A percentile compares a stretch with the other conserved stretches of the same genome.
Conservation (phyloP, 2,329 filamentous ascomycete genomes). For the Cladobotryum protrusum region DNA sequence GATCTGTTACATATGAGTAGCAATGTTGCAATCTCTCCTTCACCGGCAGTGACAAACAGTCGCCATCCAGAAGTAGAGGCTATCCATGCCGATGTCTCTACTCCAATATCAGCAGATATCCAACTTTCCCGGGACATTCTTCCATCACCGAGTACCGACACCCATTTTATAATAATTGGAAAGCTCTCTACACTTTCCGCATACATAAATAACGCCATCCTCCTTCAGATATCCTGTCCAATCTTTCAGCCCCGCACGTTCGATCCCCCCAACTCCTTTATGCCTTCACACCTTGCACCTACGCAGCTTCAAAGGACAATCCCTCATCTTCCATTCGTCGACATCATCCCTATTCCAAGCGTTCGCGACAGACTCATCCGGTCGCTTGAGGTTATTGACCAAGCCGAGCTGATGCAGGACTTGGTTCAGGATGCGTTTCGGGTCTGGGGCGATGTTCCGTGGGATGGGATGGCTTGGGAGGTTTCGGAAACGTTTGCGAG, state of each 20-base stretch:
- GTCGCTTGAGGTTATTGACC: background rate
- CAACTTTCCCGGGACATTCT: no score
- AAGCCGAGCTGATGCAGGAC: background rate
- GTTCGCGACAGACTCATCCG: background rate
- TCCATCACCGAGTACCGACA: background rate
- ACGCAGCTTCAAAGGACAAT: background rate
- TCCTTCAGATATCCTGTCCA: background rate
- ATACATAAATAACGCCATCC: background rate
- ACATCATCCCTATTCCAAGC: background rate
- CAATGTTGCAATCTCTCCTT: background rate
- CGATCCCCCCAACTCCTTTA: background rate
- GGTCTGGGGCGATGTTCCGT: background rate
- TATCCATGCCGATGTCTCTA: background rate
- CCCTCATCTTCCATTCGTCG: slow-evolving; percentile 1
- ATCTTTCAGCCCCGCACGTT: background rate
- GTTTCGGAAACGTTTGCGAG: slow-evolving; percentile 1
- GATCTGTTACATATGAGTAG: background rate
- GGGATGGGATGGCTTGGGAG: background rate
- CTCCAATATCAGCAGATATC: background rate
- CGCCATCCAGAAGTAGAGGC: background rate
- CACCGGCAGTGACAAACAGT: background rate
- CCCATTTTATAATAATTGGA: background rate
- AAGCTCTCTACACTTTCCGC: background rate
- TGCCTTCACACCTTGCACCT: background rate
- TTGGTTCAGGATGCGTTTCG: slow-evolving; percentile 1